A percentile compares a stretch with the other conserved stretches of the same genome.
phyloP scores from a whole-genome alignment of 2,329 filamentous ascomycete genomes.

The Bipolaris sorokiniana region DNA sequence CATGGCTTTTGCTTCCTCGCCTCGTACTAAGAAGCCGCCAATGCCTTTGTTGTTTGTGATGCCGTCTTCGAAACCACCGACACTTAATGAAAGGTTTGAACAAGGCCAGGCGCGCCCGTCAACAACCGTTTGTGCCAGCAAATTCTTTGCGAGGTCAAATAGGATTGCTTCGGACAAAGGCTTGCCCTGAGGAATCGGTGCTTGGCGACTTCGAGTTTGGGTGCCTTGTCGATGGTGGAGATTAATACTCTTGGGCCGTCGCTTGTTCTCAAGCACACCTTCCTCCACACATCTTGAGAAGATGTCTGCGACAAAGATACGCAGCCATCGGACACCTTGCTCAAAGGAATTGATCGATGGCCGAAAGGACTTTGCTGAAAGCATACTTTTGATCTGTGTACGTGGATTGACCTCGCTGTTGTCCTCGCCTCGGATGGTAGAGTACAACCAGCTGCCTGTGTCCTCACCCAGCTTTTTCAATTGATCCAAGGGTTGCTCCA shows the following conservation, averaged over 20 bases:
- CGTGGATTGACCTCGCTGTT: constrained; percentile 85
- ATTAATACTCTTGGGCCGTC: constrained; percentile 83
- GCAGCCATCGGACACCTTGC: constrained; percentile 82
- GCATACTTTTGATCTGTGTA: constrained; percentile 95
- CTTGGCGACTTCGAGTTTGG: constrained; percentile 76
- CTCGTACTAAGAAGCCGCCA: constrained; percentile 78
- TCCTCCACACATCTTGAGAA: constrained; percentile 89
- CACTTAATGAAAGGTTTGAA: constrained; percentile 83
- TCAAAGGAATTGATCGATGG: constrained; percentile 80
- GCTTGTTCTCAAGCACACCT: constrained; percentile 83
- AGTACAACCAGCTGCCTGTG: constrained; percentile 83
- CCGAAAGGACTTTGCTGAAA: constrained; percentile 93
- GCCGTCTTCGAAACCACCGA: constrained; percentile 91
- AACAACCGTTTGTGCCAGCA: constrained; percentile 77
- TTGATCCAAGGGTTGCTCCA: constrained; percentile 74
- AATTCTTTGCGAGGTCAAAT: constrained; percentile 75
- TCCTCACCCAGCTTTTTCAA: constrained; percentile 82
- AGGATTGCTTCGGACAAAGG: constrained; percentile 73
- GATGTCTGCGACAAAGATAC: constrained; percentile 91
- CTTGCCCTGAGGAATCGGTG: constrained; percentile 77
- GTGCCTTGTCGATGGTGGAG: constrained; percentile 78
- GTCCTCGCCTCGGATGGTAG: constrained; percentile 84
- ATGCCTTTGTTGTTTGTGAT: constrained; percentile 85
- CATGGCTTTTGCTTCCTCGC: constrained; percentile 61
- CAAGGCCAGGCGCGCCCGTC: constrained; percentile 90